Base-by-base conservation (phyloP, 495 filamentous ascomycete species). In the Penicillium odoratum region DNA sequence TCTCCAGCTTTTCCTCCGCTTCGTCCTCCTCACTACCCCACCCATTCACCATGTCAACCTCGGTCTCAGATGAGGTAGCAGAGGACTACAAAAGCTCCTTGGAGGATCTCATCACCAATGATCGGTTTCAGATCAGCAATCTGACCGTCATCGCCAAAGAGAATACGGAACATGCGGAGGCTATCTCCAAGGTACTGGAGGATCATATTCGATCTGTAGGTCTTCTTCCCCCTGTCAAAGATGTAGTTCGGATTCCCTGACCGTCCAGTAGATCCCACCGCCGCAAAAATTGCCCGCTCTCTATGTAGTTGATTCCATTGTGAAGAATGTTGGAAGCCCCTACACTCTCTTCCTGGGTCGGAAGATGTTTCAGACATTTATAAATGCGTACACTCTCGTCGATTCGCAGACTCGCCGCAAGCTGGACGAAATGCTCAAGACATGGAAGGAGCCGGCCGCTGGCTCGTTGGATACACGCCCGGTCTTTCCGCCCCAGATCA, bases 251-350 rank as follows among this genome's bases (percentile, higher is more conserved):
- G 15, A 30, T 26, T 28, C 64, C 74, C 77, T 79, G 70, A 79
- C 72, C 48, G 45, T 40, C 69, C 56, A 73, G 61, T 79, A 98
- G 93, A 88, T 86, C 43, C 84, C 91, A 44, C 92, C 94, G 21
- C 78, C 80, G 36, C 89, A 88, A 69, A 98, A 97, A 65, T 78
- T 98, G 15, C 92, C 93, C 25, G 91, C 95, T 3, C 81, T 98
- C n/a, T 98, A 98, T 78, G 88, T 98, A 63, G 89, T 97, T 69
- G 94, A 98, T 76, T 97, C 93, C 8, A 90, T 98, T 55, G 94
- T 94, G 65, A 98, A 98, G 77, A 98, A 98, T 81, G 92, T 98
- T 55, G 95, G 95, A 28, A 97, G 92, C 1, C 95, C 94, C 48
- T 98, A 98, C 74, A 96, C 92, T 1, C 81, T 97, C 7, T 97